Evolutionary conservation across 1,139 yeast genomes (phyloP).

Genomic region (Scheffersomyces illinoinensis): DNA sequence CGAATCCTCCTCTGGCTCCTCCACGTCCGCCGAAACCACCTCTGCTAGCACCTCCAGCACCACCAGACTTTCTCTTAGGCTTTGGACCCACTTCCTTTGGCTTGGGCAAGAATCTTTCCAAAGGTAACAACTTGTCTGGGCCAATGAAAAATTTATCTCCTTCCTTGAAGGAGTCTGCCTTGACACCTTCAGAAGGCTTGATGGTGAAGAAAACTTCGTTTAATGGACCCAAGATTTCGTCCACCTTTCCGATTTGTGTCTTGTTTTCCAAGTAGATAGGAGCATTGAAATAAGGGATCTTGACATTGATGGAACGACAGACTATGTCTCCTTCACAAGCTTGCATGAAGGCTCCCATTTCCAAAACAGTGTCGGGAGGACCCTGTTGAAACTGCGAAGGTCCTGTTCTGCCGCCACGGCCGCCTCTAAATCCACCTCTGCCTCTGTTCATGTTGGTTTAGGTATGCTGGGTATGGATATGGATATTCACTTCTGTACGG

Average conservation of each 20-base stretch:
- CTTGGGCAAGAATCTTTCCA: conserved; percentile 94
- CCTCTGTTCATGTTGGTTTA: conserved; percentile 53
- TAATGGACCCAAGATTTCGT: conserved; percentile 95
- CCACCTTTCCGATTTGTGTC: conserved; percentile 96
- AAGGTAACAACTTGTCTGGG: conserved; percentile 90
- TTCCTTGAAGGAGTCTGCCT: conserved; percentile 86
- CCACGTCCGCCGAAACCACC: conserved; percentile 43
- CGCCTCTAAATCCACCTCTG: conserved; percentile 70
- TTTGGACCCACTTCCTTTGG: conserved; percentile 79
- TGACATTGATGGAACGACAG: conserved; percentile 90
- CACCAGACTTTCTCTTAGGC: conserved; percentile 69
- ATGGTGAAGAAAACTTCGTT: conserved; percentile 96
- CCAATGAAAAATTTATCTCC: conserved; percentile 97
- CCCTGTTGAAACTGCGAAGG: conserved; percentile 64
- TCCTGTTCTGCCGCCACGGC: conserved; percentile 47
- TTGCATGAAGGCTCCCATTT: conserved; percentile 92
- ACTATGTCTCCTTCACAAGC: conserved; percentile 97
- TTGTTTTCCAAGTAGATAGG: conserved; percentile 95
- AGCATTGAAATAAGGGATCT: conserved; percentile 97
- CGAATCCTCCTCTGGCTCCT: conserved; percentile 46
- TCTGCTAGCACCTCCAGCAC: conserved; percentile 35
- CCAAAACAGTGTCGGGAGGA: conserved; percentile 92
- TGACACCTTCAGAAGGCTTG: conserved; percentile 94
- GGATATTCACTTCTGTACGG: neutral
- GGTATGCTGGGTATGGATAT: conserved; percentile 3